Evolutionary conservation across 192 early-diverging fungal genomes (phyloP), one percentile per base, ranked within the genome.

Genomic region (Jimgerdemannia lactiflua): DNA sequence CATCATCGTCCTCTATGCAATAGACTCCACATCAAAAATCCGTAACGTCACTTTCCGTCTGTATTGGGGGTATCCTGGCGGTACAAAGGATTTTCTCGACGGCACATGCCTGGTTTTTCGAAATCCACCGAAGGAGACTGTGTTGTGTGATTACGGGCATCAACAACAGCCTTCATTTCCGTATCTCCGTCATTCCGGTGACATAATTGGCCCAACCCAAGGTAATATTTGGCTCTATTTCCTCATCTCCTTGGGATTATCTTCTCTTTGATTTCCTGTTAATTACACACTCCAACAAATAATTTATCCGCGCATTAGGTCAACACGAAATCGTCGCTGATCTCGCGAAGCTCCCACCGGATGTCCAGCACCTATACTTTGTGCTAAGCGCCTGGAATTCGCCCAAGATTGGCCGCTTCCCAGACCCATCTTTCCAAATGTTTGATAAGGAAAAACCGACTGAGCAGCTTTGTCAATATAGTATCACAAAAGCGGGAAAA

Each of bases 1-100:
- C 14, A 77, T 77, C 69, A 66, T 77, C 20, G 66, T 77, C 17
- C 72, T 77, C 69, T 77, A 77, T 74, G 42, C 20, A 10, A 77
- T 77, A 64, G 54, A 71, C 19, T 67, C 72, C 39, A 20, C 76
- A n/a, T n/a, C n/a, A n/a, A n/a, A n/a, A 14, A 67, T 77, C 4
- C 72, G 73, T 39, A 69, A 8, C 42, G 65, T 77, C 11, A 49
- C 40, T 1, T 77, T 77, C 63, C 67, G 73, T 69, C 73, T 77
- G 29, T 19, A 19, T 67, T 77, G 76, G 76, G 70, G 63, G 4
- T 77, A 63, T 68, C 76, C 76, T 0, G 18, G n/a, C 20, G 64
- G 42, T 8, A 65, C 65, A 49, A 14, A 3, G 39, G 76, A 77
- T 40, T 77, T 73, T 68, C 66, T 77, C 4, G 76, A 77, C 68